Conservation (phyloP, 768 basidiomycete genomes). For the Auricularia heimuer region DNA sequence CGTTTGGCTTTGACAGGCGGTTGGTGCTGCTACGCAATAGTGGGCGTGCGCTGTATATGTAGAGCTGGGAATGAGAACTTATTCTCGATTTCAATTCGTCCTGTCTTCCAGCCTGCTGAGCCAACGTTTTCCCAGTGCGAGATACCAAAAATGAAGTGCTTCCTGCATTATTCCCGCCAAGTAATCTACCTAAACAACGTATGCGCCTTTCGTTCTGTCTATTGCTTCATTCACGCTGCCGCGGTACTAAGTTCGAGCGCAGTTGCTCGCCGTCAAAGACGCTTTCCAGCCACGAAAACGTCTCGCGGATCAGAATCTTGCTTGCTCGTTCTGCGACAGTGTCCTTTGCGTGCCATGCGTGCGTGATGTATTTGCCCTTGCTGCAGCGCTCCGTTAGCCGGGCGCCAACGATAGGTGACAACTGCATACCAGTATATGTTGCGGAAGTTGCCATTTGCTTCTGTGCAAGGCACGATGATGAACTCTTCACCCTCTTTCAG, state of each 20-base stretch:
- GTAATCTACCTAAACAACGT: no score
- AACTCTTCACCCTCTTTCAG: not conserved
- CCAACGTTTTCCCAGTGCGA: no score
- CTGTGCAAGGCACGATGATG: not conserved
- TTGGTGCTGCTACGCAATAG: not conserved
- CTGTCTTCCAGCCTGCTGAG: no score
- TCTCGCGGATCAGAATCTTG: not conserved
- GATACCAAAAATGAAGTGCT: no score
- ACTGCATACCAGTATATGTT: not conserved
- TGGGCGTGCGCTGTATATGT: no score
- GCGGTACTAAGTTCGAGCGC: not conserved
- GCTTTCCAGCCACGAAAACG: not conserved
- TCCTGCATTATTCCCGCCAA: no score
- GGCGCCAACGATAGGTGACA: not conserved
- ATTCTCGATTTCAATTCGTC: no score
- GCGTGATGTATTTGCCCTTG: not conserved
- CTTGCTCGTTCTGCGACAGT: not conserved
- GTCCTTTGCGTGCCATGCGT: slow-evolving; percentile 1
- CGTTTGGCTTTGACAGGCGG: not conserved
- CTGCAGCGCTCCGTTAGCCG: not conserved
- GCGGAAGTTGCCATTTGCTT: not conserved
- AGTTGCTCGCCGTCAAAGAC: not conserved
- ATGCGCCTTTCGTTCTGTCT: no score
- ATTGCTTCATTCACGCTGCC: no score
- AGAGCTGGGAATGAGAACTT: no score